A percentile compares a stretch with the other conserved stretches of the same genome.
These are phyloP conservation scores for Rhynchosporium graminicola DNA, from an alignment of 2,329 filamentous ascomycete species.

Conservation along the genomic window DNA sequence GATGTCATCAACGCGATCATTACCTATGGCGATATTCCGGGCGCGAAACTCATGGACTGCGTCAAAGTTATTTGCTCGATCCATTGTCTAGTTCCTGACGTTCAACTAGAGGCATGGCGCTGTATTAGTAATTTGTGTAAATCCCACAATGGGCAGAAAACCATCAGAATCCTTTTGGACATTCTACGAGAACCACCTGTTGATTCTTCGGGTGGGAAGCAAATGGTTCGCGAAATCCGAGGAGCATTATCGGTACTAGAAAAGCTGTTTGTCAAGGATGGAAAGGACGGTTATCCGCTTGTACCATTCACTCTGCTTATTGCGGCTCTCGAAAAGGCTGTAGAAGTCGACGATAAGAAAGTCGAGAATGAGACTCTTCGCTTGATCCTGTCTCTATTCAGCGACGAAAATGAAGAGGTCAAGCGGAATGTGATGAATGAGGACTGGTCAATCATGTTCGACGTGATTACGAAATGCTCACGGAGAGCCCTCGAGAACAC, in stretches of 20 bases:
- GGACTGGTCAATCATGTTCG: constrained; percentile 64
- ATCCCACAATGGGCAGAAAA: constrained; percentile 72
- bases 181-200: constrained; percentile 54
- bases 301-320: constrained; percentile 61
- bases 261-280: constrained; percentile 61
- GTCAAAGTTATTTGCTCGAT: constrained; percentile 73
- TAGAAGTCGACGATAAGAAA: constrained; percentile 39
- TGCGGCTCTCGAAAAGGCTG: constrained; percentile 56
- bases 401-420: constrained; percentile 52
- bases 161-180: constrained; percentile 65
- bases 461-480: constrained; percentile 58
- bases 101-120: constrained; percentile 68
- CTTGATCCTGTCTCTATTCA: constrained; percentile 56
- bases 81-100: constrained; percentile 61
- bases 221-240: constrained; percentile 57
- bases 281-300: constrained; percentile 59
- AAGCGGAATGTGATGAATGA: constrained; percentile 62
- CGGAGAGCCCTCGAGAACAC: constrained; percentile 35
- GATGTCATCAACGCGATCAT: constrained; percentile 69
- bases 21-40: constrained; percentile 70
- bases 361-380: constrained; percentile 40
- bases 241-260: constrained; percentile 64
- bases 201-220: constrained; percentile 51
- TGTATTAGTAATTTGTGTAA: constrained; percentile 69
- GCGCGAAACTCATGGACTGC: constrained; percentile 61